Base-by-base conservation (phyloP, 768 basidiomycete genomes). In the Neoboletus magnificus region DNA sequence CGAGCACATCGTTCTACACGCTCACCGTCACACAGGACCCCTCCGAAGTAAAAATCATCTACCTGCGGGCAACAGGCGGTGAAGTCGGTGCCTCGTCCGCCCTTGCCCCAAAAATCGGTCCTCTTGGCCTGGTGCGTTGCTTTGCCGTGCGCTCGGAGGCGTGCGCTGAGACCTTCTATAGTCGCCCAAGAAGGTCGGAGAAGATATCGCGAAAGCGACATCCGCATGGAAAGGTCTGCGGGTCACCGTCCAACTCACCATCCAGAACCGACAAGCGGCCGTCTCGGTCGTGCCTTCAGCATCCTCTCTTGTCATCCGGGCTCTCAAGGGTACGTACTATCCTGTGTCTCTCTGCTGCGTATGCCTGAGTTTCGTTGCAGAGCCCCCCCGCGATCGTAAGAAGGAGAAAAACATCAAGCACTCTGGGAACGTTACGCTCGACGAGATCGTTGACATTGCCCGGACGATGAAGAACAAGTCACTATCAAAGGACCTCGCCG, bases 331-430 rank as follows among this genome's bases (percentile, higher is more conserved):
- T 95, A 58, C 61, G 80, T 74, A n/a, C n/a, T 20, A 13, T 40
- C 57, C 22, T 8, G 9, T 35, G 27, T 10, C 32, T 45, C 27
- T 50, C 18, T 9, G 6, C n/a, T 35, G 3, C 27, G 18, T 5
- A 2, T 27, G 2, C 11, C 32, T 48, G 40, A 57, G 29, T 12
- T 56, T 41, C 15, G 51, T 52, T 67, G 5, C 72, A 96, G 96
- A 98, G 81, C 94, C 97, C 62, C 93, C 94, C 65, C 93, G 97
- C 69, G 97, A 99, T 79, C 89, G 97, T 62, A 99, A 99, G 78
- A 99, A 99, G 86, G 96, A 99, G 84, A 99, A 99, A 83, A 99
- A 98, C 83, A 97, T 99, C 80, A 98, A 98, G 77, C 97, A 98
- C 83, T 76, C 77, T 59, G 97, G 97, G 57, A 98, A 98, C 80